Evolutionary conservation across 768 basidiomycete genomes (phyloP), one percentile per base, ranked within the genome.

Genomic region (Psilocybe cubensis): DNA sequence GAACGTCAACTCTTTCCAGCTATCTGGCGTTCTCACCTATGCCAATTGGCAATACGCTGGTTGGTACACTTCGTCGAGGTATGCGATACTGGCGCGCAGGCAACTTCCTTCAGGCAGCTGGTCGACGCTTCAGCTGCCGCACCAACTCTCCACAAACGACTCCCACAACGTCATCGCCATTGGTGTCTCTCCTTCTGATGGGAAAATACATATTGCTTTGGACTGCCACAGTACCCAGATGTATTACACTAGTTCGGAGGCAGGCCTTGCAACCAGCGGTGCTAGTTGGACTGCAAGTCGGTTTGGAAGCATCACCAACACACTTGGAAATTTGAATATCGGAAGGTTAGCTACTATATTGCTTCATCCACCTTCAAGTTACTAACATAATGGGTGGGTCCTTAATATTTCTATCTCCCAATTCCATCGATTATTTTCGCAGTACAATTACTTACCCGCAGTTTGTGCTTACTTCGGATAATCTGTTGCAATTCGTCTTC

Each of bases 401-500:
- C 40, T 42, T 59, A 28, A 24, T 33, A 21, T 23, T 52, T 51
- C 43, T 27, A 3, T 9, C 20, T 47, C 43, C 38, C 33, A 42
- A 49, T 42, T 59, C 27, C 31, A 7, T 6, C 28, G 44, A 42
- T 46, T 40, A 40, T 51, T 44, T 57, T 28, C 31, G 20, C 42
- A 80, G 78, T 29, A 69, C 67, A 1, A 66, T 81, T 44, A 81
- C 79, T 1, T 81, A 81, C 57, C 79, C 79, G 8, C 79, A 79
- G 58, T 81, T 79, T 62, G 78, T 81, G 17, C 57, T 81, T 21
- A 79, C 77, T 17, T 74, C 79, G 20, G 72, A 76, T 54, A 81
- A 81, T 64, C 68, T 72, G 45, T 70, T 81, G 8, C 79, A 81
- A 64, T 79, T 81, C 43, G 78, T 81, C 17, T 81, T 75, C 63